Evolutionary conservation across 1,139 yeast species (phyloP), one percentile per base, ranked within the genome.

Genomic region (Sugiyamaella japonica): DNA sequence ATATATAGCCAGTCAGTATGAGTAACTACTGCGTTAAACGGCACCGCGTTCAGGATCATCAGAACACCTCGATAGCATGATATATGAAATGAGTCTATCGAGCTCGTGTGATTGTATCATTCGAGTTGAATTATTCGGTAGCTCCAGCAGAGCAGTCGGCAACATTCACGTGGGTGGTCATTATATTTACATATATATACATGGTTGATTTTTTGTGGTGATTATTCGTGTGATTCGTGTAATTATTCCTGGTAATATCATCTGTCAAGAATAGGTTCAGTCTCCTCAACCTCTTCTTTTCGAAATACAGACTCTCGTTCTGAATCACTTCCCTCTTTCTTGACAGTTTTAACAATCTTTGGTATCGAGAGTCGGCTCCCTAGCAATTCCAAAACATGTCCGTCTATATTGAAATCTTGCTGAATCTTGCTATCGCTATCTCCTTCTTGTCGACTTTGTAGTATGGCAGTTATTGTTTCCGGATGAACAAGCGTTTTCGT

Each of bases 371-470:
- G 32, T 16, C 56, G n/a, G 28, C n/a, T 20, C 3, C 52, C 52
- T 4, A 54, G 15, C 37, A 32, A 36, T 15, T 51, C 48, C 9
- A 54, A 40, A 5, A 54, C 50, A 17, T 28, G 32, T 4, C 46
- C 45, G 2, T 34, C 34, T 3, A 54, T 48, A 32, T 54, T 54
- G 36, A 48, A 51, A 43, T 54, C 57, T 10, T 37, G 36, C 15
- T 17, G 12, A 3, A 54, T 51, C 48, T 51, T 34, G n/a, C 23
- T 44, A 43, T 50, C 50, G 29, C 39, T 25, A 29, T 51, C 54
- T 7, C 57, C 57, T 13, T 48, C 53, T 10, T 36, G 23, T 16
- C 57, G 43, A 31, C 57, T 54, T 40, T 54, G 50, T 12, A 54
- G 20, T 10, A 54, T 51, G 15, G 55, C 57, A 3, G 53, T 51